Percentiles rank a stretch among this genome's conserved stretches.
phyloP scores from a whole-genome alignment of 768 basidiomycete genomes.

The Russula olivacea region DNA sequence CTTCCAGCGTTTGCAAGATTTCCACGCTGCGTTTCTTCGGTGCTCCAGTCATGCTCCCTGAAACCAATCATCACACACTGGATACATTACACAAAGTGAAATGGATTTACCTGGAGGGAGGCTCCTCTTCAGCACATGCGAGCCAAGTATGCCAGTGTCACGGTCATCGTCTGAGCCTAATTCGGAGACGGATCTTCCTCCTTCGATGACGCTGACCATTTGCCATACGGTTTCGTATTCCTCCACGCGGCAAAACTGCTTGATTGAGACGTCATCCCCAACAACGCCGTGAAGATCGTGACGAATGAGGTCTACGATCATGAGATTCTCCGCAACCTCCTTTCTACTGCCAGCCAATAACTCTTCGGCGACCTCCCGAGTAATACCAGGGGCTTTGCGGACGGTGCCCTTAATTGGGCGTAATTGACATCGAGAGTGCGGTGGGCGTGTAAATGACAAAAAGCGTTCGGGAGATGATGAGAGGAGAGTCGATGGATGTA shows the following conservation, averaged over 20 bases:
- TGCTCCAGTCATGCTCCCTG: slow-evolving; percentile 96
- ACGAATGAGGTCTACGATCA: slow-evolving; percentile 96
- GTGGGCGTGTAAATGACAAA: slow-evolving; percentile 68
- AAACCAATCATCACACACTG: not conserved
- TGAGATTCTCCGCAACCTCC: slow-evolving; percentile 93
- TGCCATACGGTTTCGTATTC: slow-evolving; percentile 95
- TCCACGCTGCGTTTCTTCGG: slow-evolving; percentile 93
- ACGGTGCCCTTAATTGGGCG: slow-evolving; percentile 95
- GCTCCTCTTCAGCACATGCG: slow-evolving; percentile 71
- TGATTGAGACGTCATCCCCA: slow-evolving; percentile 75
- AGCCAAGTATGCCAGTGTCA: slow-evolving; percentile 48
- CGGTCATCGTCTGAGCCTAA: slow-evolving; percentile 28
- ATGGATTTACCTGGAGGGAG: slow-evolving; percentile 71
- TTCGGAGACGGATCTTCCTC: slow-evolving; percentile 33
- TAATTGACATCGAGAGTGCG: slow-evolving; percentile 63
- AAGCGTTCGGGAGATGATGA: slow-evolving; percentile 93
- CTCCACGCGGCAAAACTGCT: slow-evolving; percentile 81
- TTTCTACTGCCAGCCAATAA: slow-evolving; percentile 63
- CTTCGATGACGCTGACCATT: slow-evolving; percentile 90
- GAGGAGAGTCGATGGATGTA: slow-evolving; percentile 70
- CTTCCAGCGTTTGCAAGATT: slow-evolving; percentile 77
- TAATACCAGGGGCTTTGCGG: slow-evolving; percentile 59
- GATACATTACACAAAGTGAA: not conserved
- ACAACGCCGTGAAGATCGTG: slow-evolving; percentile 85
- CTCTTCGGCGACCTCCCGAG: slow-evolving; percentile 59